Percentiles rank a stretch among this genome's conserved stretches.
Conservation (phyloP, 345 rosid species). For the Aquilaria yunnanensis region DNA sequence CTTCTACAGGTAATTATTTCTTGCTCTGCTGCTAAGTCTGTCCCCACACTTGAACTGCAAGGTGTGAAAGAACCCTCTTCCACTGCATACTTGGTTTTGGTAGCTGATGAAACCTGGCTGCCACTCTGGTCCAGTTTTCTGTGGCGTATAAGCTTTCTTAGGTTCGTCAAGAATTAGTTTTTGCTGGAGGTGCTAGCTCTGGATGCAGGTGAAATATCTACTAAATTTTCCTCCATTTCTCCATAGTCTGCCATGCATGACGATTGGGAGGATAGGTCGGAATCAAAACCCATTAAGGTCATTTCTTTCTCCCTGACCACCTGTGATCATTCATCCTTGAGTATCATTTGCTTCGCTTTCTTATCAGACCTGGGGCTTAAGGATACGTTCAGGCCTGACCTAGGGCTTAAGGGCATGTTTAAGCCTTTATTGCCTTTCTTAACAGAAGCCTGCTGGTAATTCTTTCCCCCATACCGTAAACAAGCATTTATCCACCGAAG, state of each 20-base stretch:
- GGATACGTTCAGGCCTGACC: slow-evolving; percentile 74
- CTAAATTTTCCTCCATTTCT: slow-evolving; percentile 42
- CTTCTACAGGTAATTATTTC: too few relatives aligned
- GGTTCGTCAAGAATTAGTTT: slow-evolving; percentile 49
- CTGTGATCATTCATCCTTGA: slow-evolving; percentile 61
- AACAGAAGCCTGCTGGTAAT: slow-evolving; percentile 52
- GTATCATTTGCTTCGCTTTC: slow-evolving; percentile 73
- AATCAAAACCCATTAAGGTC: slow-evolving; percentile 31
- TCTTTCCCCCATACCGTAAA: slow-evolving; percentile 68
- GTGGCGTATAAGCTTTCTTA: slow-evolving; percentile 38
- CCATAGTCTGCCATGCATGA: slow-evolving; percentile 48
- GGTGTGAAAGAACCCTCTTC: too few relatives aligned
- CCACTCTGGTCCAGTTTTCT: too few relatives aligned
- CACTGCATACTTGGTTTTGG: too few relatives aligned
- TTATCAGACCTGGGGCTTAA: slow-evolving; percentile 72
- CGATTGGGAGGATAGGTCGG: slow-evolving; percentile 43
- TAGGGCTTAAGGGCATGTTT: slow-evolving; percentile 24
- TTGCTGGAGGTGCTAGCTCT: slow-evolving; percentile 35
- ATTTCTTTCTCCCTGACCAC: slow-evolving; percentile 30
- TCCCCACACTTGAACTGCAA: too few relatives aligned
- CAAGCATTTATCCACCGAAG: slow-evolving; percentile 93
- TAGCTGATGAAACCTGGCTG: not conserved
- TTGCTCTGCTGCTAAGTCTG: too few relatives aligned
- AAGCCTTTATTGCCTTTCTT: slow-evolving; percentile 14
- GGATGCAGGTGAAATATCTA: slow-evolving; percentile 24